phyloP scores from a whole-genome alignment of 306 rosid species.

The Cyclanthera cordifolia region DNA sequence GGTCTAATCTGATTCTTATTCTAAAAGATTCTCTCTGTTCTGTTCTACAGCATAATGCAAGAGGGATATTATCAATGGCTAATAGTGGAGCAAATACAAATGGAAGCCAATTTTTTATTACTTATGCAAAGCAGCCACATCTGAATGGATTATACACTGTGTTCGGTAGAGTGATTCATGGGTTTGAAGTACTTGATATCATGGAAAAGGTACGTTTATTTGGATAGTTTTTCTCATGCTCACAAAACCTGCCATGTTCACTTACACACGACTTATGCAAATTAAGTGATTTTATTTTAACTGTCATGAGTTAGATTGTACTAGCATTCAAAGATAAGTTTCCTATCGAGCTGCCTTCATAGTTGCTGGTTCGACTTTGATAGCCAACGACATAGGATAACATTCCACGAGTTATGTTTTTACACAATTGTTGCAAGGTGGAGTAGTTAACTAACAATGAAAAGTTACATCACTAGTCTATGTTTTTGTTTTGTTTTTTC shows the following conservation, averaged over 20 bases:
- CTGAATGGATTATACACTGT: conserved; percentile 71
- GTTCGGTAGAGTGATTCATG: conserved; percentile 88
- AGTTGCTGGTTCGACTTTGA: not conserved
- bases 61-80: conserved; percentile 85
- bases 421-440: not conserved
- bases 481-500: too few relatives aligned
- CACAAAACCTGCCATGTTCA: not conserved
- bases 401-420: not conserved
- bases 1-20: not conserved
- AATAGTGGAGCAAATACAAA: conserved; percentile 96
- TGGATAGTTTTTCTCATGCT: not conserved
- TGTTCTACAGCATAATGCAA: conserved; percentile 71
- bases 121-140: conserved; percentile 85
- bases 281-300: not conserved
- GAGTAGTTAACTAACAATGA: not conserved
- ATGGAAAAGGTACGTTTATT: conserved; percentile 76
- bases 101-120: conserved; percentile 80
- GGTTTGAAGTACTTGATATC: conserved; percentile 92
- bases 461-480: too few relatives aligned
- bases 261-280: not conserved
- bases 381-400: not conserved
- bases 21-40: not conserved
- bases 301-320: not conserved
- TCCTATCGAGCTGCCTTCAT: not conserved
- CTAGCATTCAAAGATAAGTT: not conserved